A percentile compares a stretch with the other conserved stretches of the same genome.
Evolutionary conservation across 176 grass and related monocot species (phyloP).

Genomic region (Carex pumila): DNA sequence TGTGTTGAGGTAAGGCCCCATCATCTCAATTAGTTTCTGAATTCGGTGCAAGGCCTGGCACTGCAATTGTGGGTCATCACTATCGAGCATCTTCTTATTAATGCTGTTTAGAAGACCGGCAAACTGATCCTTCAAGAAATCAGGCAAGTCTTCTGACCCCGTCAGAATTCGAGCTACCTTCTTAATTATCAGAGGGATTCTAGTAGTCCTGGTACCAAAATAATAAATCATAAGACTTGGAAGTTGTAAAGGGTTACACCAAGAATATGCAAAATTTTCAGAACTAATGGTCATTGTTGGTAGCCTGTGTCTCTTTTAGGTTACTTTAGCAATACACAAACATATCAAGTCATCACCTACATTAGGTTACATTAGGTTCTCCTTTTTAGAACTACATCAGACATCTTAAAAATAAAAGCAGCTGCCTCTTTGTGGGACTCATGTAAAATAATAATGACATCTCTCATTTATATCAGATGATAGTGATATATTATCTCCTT

Average conservation of each 20-base stretch:
- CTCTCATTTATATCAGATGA: background rate
- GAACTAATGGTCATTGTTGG: background rate
- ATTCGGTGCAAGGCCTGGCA: conserved; percentile 74
- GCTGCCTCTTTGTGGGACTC: background rate
- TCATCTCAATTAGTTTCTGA: conserved; percentile 85
- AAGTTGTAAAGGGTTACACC: conserved; percentile 5
- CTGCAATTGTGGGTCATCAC: conserved; percentile 61
- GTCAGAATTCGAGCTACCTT: conserved; percentile 69
- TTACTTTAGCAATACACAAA: background rate
- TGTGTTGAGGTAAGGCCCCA: conserved; percentile 88
- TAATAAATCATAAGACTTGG: background rate
- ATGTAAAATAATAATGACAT: background rate
- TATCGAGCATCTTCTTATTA: conserved; percentile 85
- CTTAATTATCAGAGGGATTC: conserved; percentile 64
- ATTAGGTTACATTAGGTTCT: background rate
- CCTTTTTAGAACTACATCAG: background rate
- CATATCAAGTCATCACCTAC: background rate
- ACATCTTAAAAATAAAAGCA: background rate
- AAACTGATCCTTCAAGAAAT: conserved; percentile 94
- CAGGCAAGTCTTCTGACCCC: conserved; percentile 67
- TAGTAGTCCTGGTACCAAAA: conserved; percentile 53
- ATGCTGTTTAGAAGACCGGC: conserved; percentile 92
- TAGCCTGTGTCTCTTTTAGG: background rate
- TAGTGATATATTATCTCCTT: background rate
- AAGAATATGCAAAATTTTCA: background rate